Evolutionary conservation across 2,329 filamentous ascomycete species (phyloP).

Genomic region (Westerdykella aurantiaca): DNA sequence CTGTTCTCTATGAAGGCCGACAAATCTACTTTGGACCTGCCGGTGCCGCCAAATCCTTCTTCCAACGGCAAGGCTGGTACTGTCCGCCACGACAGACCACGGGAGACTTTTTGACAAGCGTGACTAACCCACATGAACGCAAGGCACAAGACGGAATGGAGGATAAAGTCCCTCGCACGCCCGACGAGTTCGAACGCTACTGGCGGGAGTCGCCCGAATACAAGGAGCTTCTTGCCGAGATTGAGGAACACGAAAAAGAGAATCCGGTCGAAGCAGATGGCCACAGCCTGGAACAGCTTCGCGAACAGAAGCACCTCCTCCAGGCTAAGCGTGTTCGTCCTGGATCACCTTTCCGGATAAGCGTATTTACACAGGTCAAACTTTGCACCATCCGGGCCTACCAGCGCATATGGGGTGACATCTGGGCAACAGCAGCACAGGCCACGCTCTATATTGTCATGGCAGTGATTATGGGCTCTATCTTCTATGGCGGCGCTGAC

Average conservation of each 20-base stretch:
- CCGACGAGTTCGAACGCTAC: constrained; percentile 44
- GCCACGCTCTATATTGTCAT: constrained; percentile 49
- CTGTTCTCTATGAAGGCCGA: constrained; percentile 69
- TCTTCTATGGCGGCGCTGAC: constrained; percentile 52
- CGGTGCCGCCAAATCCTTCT: constrained; percentile 55
- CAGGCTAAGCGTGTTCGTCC: constrained; percentile 52
- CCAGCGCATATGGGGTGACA: constrained; percentile 31
- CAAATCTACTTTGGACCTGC: constrained; percentile 71
- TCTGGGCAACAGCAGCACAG: constrained; percentile 26
- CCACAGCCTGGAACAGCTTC: constrained; percentile 22
- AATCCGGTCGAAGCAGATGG: constrained; percentile 41
- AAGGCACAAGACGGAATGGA: constrained; percentile 40
- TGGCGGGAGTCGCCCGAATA: constrained; percentile 51
- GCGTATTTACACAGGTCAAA: constrained; percentile 42
- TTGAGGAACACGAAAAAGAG: constrained; percentile 47
- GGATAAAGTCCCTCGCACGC: constrained; percentile 43
- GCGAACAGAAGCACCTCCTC: constrained; percentile 44
- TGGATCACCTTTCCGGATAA: constrained; percentile 55
- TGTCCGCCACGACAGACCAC: constrained; percentile 64
- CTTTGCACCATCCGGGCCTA: constrained; percentile 28
- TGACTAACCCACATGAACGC: constrained; percentile 51
- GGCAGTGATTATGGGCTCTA: constrained; percentile 56
- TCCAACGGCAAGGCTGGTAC: constrained; percentile 62
- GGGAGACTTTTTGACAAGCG: constrained; percentile 69
- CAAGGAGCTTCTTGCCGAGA: constrained; percentile 42